These are phyloP conservation scores for Rubroboletus pulcherrimus DNA, from an alignment of 768 basidiomycete genomes.

Conservation along the genomic window DNA sequence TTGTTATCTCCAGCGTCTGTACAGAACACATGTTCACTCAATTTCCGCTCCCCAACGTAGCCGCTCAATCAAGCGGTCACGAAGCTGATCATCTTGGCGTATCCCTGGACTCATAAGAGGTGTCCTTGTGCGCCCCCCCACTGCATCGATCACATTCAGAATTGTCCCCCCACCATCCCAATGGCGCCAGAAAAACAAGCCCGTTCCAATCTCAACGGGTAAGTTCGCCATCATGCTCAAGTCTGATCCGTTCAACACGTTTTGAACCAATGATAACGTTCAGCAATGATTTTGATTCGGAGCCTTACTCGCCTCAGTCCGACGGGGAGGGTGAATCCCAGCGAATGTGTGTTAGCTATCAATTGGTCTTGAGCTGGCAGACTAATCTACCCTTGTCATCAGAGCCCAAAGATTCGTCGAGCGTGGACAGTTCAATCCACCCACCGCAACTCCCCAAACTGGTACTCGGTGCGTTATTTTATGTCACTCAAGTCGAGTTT, in stretches of 20 bases:
- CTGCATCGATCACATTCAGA: not conserved
- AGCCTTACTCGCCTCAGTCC: not conserved
- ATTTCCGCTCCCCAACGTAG: conserved; percentile 7
- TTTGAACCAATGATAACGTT: not conserved
- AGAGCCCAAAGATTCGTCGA: not conserved
- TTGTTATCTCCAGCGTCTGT: conserved; percentile 14
- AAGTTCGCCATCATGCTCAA: not conserved
- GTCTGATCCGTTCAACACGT: not conserved
- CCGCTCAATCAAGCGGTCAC: conserved; percentile 3
- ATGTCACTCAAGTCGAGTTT: not conserved
- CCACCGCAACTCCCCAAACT: fast-evolving
- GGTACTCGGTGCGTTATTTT: not conserved
- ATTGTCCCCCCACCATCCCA: not conserved
- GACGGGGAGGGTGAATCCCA: not conserved
- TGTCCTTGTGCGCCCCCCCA: not conserved
- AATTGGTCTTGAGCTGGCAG: not conserved
- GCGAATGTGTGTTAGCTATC: not conserved
- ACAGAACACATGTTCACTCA: not conserved
- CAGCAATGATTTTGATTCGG: not conserved
- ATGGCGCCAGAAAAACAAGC: not conserved
- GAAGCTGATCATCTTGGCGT: not conserved
- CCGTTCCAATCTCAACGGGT: not conserved
- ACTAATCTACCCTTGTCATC: not conserved
- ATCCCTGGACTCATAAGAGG: conserved; percentile 19
- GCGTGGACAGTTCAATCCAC: not conserved